These are phyloP conservation scores for Eucalyptus sp. DNA, from an alignment of 345 rosid genomes.

Conservation along the genomic window DNA sequence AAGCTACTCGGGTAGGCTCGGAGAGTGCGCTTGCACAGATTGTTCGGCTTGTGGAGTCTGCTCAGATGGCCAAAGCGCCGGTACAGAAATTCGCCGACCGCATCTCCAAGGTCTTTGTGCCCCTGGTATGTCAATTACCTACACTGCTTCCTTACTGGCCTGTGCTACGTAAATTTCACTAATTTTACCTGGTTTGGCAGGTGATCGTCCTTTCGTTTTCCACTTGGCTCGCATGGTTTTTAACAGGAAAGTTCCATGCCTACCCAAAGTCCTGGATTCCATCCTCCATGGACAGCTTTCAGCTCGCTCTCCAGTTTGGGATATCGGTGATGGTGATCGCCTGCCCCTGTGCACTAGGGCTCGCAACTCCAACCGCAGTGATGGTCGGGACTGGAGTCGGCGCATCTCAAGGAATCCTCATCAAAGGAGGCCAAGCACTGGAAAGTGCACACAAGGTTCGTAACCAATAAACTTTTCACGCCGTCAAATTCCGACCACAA, in stretches of 20 bases:
- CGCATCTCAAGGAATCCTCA: constrained; percentile 88
- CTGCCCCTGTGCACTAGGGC: constrained; percentile 92
- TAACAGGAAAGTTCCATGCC: constrained; percentile 63
- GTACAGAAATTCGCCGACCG: constrained; percentile 93
- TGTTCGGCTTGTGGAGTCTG: constrained; percentile 87
- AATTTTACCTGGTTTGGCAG: constrained; percentile 11
- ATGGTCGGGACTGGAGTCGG: constrained; percentile 99
- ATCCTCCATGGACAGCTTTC: constrained; percentile 83
- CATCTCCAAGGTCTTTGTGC: constrained; percentile 78
- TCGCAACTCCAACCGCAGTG: constrained; percentile 98
- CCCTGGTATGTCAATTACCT: constrained; percentile 35
- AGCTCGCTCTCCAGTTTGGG: constrained; percentile 96
- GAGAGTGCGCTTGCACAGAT: constrained; percentile 92
- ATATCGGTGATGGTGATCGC: constrained; percentile 98
- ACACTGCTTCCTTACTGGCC: not conserved
- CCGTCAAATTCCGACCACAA: not conserved
- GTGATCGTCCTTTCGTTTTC: constrained; percentile 70
- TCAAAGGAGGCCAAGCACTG: constrained; percentile 96
- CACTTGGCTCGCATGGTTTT: constrained; percentile 88
- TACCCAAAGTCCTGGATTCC: constrained; percentile 94
- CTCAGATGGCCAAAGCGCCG: constrained; percentile 96
- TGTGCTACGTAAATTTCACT: not conserved
- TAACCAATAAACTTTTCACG: not conserved
- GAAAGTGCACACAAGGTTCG: constrained; percentile 80
- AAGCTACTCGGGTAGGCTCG: constrained; percentile 79